Evolutionary conservation across 805 yeast species (phyloP).

Genomic region (Zygoascus ofunaensis): DNA sequence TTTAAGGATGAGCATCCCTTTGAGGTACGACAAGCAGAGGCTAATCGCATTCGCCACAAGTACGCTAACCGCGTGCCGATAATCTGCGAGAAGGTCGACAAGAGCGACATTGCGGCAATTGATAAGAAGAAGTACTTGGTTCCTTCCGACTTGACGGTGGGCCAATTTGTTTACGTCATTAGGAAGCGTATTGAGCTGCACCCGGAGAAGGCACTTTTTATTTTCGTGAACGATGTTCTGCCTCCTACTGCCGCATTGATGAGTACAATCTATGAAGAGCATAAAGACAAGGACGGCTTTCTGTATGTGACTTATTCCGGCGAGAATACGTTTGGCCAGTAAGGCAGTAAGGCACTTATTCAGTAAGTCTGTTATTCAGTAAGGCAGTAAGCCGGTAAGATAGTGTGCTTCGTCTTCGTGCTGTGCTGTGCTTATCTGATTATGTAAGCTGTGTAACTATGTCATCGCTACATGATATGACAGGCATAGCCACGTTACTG

Average conservation of each 20-base stretch:
- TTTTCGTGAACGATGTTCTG: conserved; percentile 90
- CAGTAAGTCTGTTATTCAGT: too few species aligned
- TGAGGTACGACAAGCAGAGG: conserved; percentile 91
- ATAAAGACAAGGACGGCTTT: conserved; percentile 96
- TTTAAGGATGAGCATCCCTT: conserved; percentile 94
- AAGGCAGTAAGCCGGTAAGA: too few species aligned
- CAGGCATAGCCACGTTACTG: too few species aligned
- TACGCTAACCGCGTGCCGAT: conserved; percentile 92
- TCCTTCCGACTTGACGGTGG: conserved; percentile 92
- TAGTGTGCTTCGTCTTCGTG: too few species aligned
- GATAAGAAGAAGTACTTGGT: conserved; percentile 96
- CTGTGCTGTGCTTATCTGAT: too few species aligned
- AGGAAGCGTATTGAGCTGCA: conserved; percentile 93
- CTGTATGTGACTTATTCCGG: conserved; percentile 93
- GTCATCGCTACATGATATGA: too few species aligned
- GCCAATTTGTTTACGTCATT: conserved; percentile 95
- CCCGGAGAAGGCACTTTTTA: conserved; percentile 95
- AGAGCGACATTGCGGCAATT: conserved; percentile 89
- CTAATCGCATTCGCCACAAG: conserved; percentile 79
- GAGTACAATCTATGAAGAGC: conserved; percentile 92
- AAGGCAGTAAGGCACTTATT: too few species aligned
- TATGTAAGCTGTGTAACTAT: too few species aligned
- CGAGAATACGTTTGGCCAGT: conserved; percentile 87
- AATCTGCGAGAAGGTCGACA: conserved; percentile 94
- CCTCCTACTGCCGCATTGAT: conserved; percentile 98